Percentiles rank a stretch among this genome's conserved stretches.
phyloP scores from a whole-genome alignment of 306 rosid genomes.

The peach (Prunus persica) region Prunus_persica_NCBIv2 NC_034009.1:4818501-4819000 shows the following conservation, averaged over 20 bases:
- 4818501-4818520: slow-evolving; percentile 27
- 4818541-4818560: slow-evolving; percentile 46
- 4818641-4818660: slow-evolving; percentile 1
- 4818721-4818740: slow-evolving; percentile 1
- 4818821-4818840: too few relatives aligned
- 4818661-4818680: slow-evolving; percentile 5
- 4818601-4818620: slow-evolving; percentile 25
- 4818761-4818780: background rate
- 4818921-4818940: background rate
- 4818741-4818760: background rate
- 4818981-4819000: background rate
- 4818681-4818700: background rate
- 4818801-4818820: background rate
- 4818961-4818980: background rate
- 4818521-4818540: slow-evolving; percentile 28
- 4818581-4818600: slow-evolving; percentile 26
- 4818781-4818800: background rate
- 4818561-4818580: slow-evolving; percentile 36
- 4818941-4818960: background rate
- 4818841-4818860: too few relatives aligned
- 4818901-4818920: background rate
- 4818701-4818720: slow-evolving; percentile 7
- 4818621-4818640: slow-evolving; percentile 21
- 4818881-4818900: background rate
- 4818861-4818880: background rate